These are phyloP conservation scores for Aspergillus sp. DNA, from an alignment of 2,329 filamentous ascomycete species.

Conservation along the genomic window DNA sequence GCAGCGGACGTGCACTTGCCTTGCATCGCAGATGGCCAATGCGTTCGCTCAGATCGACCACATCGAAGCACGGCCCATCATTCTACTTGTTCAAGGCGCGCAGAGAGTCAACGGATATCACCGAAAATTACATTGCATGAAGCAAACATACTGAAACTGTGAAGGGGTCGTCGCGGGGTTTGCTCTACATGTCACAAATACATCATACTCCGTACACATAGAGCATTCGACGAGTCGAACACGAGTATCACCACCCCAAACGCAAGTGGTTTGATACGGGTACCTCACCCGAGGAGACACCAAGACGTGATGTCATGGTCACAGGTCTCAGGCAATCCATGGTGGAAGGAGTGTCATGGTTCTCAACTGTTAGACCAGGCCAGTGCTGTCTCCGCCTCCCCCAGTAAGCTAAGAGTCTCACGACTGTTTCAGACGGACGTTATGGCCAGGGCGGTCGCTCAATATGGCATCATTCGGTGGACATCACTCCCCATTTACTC, in stretches of 20 bases:
- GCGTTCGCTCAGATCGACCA: no score
- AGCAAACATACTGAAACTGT: neutral
- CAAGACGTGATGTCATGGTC: neutral
- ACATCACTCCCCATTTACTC: neutral
- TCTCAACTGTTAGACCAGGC: neutral
- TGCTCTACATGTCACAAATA: neutral
- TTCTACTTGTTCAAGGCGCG: neutral
- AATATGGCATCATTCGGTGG: neutral
- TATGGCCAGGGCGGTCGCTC: neutral
- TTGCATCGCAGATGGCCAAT: no score
- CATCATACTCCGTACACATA: neutral
- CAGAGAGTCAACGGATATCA: neutral
- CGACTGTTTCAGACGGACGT: slow-evolving; percentile 11
- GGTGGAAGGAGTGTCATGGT: neutral
- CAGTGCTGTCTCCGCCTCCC: neutral
- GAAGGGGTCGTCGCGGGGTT: neutral
- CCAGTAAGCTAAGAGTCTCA: slow-evolving; percentile 9
- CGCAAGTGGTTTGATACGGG: neutral
- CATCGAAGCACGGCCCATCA: neutral
- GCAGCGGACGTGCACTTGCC: neutral
- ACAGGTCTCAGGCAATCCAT: neutral
- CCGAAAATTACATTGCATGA: neutral
- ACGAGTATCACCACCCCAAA: neutral
- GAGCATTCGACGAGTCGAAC: neutral
- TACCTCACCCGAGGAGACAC: neutral